phyloP scores from a whole-genome alignment of 164 flowering plant genomes.

The Euptelea pleiosperma region DNA sequence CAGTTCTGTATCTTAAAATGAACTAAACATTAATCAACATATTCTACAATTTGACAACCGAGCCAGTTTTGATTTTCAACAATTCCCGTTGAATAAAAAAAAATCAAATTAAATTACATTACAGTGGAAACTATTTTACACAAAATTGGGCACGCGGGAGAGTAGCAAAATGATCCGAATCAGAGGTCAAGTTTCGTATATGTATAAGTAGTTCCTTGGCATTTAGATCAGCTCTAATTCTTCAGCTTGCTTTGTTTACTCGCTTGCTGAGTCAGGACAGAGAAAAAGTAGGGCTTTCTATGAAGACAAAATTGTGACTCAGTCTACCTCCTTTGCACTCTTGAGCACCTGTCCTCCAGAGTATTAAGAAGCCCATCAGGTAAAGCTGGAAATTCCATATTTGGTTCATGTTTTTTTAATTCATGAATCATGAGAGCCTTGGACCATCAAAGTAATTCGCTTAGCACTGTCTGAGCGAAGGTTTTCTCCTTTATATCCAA shows the following conservation, averaged over 20 bases:
- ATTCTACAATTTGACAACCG: conserved; percentile 1
- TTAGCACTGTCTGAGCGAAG: conserved; percentile 79
- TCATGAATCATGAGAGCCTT: conserved; percentile 82
- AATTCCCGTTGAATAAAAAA: too few relatives aligned
- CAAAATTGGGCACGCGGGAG: conserved; percentile 24
- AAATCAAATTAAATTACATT: conserved; percentile 34
- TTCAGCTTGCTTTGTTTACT: conserved; percentile 6
- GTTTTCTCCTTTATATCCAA: conserved; percentile 74
- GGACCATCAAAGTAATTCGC: conserved; percentile 80
- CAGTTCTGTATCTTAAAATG: conserved; percentile 5
- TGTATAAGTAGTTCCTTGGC: conserved; percentile 7
- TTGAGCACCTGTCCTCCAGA: conserved; percentile 61
- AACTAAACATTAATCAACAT: background rate
- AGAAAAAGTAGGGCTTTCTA: conserved; percentile 21
- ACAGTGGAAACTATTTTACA: conserved; percentile 43
- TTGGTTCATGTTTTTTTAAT: conserved; percentile 28
- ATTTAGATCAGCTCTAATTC: conserved; percentile 7
- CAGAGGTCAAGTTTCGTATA: conserved; percentile 10
- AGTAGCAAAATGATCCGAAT: conserved; percentile 21
- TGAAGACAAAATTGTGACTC: conserved; percentile 14
- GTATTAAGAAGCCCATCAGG: conserved; percentile 59
- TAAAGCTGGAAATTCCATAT: conserved; percentile 36
- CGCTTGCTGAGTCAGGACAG: conserved; percentile 14
- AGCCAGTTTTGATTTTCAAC: background rate
- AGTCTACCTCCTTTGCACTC: conserved; percentile 58